phyloP scores from a whole-genome alignment of 176 grass and related monocot species.

The Hordeum vulgare region MorexV3_pseudomolecules_assembly NC_058521.1:13209868-13210367 shows the following conservation, averaged over 20 bases:
- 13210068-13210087: not conserved
- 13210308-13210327: conserved; percentile 78
- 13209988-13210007: conserved; percentile 74
- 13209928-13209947: conserved; percentile 61
- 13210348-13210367: conserved; percentile 76
- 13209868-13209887: not conserved
- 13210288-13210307: conserved; percentile 58
- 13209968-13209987: conserved; percentile 76
- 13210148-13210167: conserved; percentile 54
- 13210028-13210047: not conserved
- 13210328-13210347: conserved; percentile 88
- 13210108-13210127: conserved; percentile 77
- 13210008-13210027: conserved; percentile 1
- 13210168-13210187: conserved; percentile 47
- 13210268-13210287: conserved; percentile 65
- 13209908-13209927: conserved; percentile 9
- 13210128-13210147: conserved; percentile 78
- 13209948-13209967: conserved; percentile 74
- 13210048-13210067: not conserved
- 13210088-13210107: conserved; percentile 18
- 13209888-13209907: not conserved
- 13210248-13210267: conserved; percentile 51
- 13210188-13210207: not conserved
- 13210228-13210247: conserved; percentile 6
- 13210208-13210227: conserved; percentile 6